Evolutionary conservation across 2,329 filamentous ascomycete species (phyloP), one percentile per base, ranked within the genome.

Genomic region (Colletotrichum sp.): DNA sequence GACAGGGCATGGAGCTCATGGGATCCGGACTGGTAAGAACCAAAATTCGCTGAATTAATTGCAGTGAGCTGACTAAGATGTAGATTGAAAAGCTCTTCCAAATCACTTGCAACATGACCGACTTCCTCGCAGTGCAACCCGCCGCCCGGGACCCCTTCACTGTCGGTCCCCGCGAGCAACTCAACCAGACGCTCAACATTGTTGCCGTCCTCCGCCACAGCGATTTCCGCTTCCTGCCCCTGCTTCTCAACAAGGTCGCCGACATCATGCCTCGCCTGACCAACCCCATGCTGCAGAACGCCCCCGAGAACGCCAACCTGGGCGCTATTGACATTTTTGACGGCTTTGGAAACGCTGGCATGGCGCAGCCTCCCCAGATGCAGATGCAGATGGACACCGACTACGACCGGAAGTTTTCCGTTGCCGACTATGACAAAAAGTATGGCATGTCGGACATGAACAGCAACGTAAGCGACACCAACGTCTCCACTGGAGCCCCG

Each of bases 11-110:
- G 86, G 94, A 96, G 77, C 87, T 96, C 4, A 89, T 96, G 78
- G 94, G 93, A 21, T 90, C 94, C 52, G 94, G 94, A 30, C 83
- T 97, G 83, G 94, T 95, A 85, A 83, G 38, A 18, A 18, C 4
- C 34, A 64, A 12, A 7, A 10, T 68, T 18, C 9, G 24, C 18
- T 73, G 4, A n/a, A 34, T 73, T 77, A 34, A 3, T 21, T 14
- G 7, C 32, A 32, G 14, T 48, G 12, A 5, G 38, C 68, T 73
- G 28, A 71, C 36, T 7, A 30, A 12, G 7, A 12, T 3, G 14
- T 78, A 93, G 91, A 92, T 97, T 75, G 94, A 96, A 81, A 96
- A 96, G 81, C 85, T 98, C 14, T 91, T 97, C 79, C 94, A 96
- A 78, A 90, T 96, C 43, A 92, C 94, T 14, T 94, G 90, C 82